Base-by-base conservation (phyloP, 352 stramenopile species). In the Elongisporangium undulatum region DNA sequence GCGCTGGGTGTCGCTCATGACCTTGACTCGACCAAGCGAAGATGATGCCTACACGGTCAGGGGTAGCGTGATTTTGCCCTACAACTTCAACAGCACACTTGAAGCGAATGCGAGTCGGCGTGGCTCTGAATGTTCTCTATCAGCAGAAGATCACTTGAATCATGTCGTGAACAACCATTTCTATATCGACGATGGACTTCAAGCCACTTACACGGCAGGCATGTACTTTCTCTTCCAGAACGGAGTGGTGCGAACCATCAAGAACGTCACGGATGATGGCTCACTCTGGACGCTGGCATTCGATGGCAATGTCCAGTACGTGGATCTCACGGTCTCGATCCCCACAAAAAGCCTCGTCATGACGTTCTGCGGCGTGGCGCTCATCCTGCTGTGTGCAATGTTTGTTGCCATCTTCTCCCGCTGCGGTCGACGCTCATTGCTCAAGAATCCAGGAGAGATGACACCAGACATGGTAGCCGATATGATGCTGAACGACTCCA, bases 161-260 rank as follows among this genome's bases (percentile, higher is more conserved):
- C 71, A 72, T 21, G 51, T 79, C 22, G 66, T 69, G 26, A 50
- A 64, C 64, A 85, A 85, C 58, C 66, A 61, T 41, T 80, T 66
- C 61, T 70, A 72, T 56, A 83, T 83, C 52, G 63, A 75, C 19
- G 59, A 53, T 22, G 73, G 75, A 2, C 23, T 85, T 15, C 77
- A 87, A 41, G 71, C 79, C 21, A 62, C 68, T 10, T 85, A 85
- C 63, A 83, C 77, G 0, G 61, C 72, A 0, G 75, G 63, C 5
- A 58, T 85, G 19, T 82, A 79, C 56, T 80, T 85, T 57, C 59
- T 85, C 3, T 83, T 87, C 55, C 77, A 87, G 61, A 74, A 84
- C 48, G 75, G 68, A 3, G 75, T 69, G 3, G 41, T 79, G n/a
- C 68, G 66, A 15, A 60, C 77, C 34, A 15, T 41, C 5, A 9